phyloP scores from a whole-genome alignment of 1,284 basidiomycete species.

The Rhodotorula sp. region DNA sequence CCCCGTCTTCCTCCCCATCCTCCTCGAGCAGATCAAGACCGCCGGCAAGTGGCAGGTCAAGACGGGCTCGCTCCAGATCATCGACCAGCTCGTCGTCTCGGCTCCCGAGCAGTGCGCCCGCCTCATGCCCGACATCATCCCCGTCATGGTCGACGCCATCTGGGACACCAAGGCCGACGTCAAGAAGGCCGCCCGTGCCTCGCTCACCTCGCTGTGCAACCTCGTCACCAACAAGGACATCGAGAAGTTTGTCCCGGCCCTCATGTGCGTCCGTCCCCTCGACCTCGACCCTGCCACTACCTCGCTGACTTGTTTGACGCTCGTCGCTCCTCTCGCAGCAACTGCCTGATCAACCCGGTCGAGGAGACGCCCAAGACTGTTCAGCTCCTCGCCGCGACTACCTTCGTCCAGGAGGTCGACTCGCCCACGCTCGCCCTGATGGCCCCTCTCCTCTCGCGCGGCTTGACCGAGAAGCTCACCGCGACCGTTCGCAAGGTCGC shows the following conservation, averaged over 20 bases:
- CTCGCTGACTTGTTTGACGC: no score
- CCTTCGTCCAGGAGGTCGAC: constrained; percentile 99
- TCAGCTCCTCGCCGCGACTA: constrained; percentile 94
- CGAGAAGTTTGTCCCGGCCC: constrained; percentile 55
- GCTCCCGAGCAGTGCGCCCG: constrained; percentile 82
- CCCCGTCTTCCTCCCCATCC: constrained; percentile 76
- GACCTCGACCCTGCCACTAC: background rate
- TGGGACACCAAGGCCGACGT: constrained; percentile 99
- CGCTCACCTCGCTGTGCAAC: constrained; percentile 88
- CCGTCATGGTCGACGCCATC: constrained; percentile 90
- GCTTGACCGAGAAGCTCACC: constrained; percentile 90
- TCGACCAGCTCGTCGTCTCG: constrained; percentile 86
- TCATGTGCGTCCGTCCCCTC: constrained; percentile 13
- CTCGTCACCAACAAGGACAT: constrained; percentile 99
- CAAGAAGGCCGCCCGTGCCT: constrained; percentile 96
- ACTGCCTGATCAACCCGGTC: constrained; percentile 96
- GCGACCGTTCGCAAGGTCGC: constrained; percentile 95
- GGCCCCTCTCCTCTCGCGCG: constrained; percentile 95
- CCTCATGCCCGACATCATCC: constrained; percentile 94
- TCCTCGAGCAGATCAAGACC: constrained; percentile 92
- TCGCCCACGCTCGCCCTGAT: constrained; percentile 97
- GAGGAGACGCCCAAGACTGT: constrained; percentile 98
- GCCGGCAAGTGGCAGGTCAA: constrained; percentile 99
- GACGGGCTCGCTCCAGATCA: constrained; percentile 76
- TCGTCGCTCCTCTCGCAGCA: constrained; percentile 61